Evolutionary conservation across 768 basidiomycete genomes (phyloP), one percentile per base, ranked within the genome.

Genomic region (Asterophora parasitica): DNA sequence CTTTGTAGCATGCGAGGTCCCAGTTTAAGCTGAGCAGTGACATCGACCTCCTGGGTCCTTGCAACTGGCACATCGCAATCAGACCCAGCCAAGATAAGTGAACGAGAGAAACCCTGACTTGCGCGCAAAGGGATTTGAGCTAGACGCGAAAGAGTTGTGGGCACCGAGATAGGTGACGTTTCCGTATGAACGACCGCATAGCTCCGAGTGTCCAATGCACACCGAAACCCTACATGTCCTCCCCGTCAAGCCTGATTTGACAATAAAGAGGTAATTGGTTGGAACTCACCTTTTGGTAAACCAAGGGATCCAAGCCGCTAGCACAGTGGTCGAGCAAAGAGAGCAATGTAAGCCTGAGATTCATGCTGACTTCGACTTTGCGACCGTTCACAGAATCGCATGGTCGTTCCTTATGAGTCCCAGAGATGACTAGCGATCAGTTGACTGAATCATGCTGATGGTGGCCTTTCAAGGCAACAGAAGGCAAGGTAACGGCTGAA

Each of bases 1-100:
- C 73, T 67, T 52, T 54, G 53, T 5, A 54, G 34, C 53, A 54
- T 54, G 16, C 53, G 38, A 7, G 11, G 49, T 3, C 49, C 53
- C 0, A 61, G 54, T 7, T 52, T 43, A 8, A 72, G 53, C 42
- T 72, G 71, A 1, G 51, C 47, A 8, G 64, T 50, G 12, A 73
- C 56, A 49, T 65, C 58, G 4, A 70, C 58, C 38, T 64, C 60
- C 48, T 71, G 69, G 23, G 64, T 69, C 39, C 71, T 58, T 4
- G 74, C 67, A 31, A 77, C 76, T 77, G 17, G 12, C 7, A 37
- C 17, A 3, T n/a, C 7, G 4, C 6, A 26, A 9, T 27, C 19
- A 10, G 9, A 27, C n/a, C 11, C 5, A 12, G 39, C 15, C 11
- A 35, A 16, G 32, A 41, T 2, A 36, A 17, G 1, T 2, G 4